These are phyloP conservation scores for Heterobasidion irregulare DNA, from an alignment of 1,284 basidiomycete genomes.

Conservation along the genomic window DNA sequence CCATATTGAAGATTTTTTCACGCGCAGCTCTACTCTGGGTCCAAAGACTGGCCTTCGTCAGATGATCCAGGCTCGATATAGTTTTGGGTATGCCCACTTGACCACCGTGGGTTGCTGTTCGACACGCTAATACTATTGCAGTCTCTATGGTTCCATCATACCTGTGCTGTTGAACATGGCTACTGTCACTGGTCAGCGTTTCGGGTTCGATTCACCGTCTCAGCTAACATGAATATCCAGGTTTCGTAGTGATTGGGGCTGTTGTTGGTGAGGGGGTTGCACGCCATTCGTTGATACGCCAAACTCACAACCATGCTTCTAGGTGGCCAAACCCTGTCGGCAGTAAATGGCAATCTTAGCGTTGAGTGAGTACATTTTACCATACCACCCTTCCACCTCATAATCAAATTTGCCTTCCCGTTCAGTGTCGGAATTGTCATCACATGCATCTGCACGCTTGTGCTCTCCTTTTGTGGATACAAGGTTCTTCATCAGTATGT, in stretches of 20 bases:
- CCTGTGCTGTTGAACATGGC: conserved; percentile 60
- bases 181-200: conserved; percentile 60
- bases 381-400: conserved; percentile 4
- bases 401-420: not conserved
- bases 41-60: conserved; percentile 82
- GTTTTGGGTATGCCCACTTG: conserved; percentile 51
- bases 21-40: conserved; percentile 72
- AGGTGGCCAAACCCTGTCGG: conserved; percentile 72
- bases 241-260: not conserved
- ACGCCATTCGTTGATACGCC: conserved; percentile 15
- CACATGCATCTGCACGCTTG: conserved; percentile 68
- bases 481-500: conserved; percentile 59
- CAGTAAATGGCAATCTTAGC: conserved; percentile 49
- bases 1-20: not conserved
- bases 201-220: not conserved
- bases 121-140: conserved; percentile 18
- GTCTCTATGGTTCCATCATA: conserved; percentile 60
- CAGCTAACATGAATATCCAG: not conserved
- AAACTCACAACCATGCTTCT: conserved; percentile 66
- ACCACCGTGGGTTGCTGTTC: not conserved
- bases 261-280: conserved; percentile 58
- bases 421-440: conserved; percentile 86
- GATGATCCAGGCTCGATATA: conserved; percentile 76
- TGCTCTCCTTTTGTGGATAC: conserved; percentile 78
- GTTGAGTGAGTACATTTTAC: conserved; percentile 51